These are phyloP conservation scores for Stemphylium lycopersici DNA, from an alignment of 2,329 filamentous ascomycete genomes.

Conservation along the genomic window DNA sequence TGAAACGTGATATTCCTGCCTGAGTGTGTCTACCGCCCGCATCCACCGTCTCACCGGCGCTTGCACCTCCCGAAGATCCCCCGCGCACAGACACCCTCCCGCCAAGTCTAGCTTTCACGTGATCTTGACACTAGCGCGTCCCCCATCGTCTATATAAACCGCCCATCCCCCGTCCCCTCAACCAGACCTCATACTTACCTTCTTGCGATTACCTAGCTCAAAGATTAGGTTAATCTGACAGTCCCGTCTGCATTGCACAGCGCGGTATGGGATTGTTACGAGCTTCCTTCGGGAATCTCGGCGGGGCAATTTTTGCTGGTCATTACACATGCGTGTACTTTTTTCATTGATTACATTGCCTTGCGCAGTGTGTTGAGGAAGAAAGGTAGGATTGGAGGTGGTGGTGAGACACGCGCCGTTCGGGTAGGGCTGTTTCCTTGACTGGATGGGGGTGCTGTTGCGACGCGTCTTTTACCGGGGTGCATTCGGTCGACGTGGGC, in stretches of 20 bases:
- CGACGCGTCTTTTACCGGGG: too few relatives aligned
- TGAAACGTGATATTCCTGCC: neutral
- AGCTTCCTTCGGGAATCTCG: slow-evolving; percentile 46
- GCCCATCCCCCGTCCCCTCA: neutral
- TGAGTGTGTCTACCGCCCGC: neutral
- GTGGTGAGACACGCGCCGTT: neutral
- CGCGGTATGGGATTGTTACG: slow-evolving; percentile 41
- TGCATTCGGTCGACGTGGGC: too few relatives aligned
- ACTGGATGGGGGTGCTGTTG: too few relatives aligned
- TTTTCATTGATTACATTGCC: slow-evolving; percentile 49
- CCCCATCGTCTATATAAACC: neutral
- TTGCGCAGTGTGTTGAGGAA: slow-evolving; percentile 47
- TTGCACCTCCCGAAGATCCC: neutral
- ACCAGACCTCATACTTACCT: slow-evolving; percentile 35
- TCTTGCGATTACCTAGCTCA: slow-evolving; percentile 43
- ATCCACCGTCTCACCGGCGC: neutral
- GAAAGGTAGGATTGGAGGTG: slow-evolving; percentile 15
- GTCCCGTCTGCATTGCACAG: slow-evolving; percentile 48
- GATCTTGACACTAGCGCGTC: neutral
- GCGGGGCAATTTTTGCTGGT: slow-evolving; percentile 42
- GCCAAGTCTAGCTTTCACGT: neutral
- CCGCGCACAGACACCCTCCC: neutral
- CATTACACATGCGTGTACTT: slow-evolving; percentile 4
- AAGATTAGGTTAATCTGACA: slow-evolving; percentile 34
- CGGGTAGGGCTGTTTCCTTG: too few relatives aligned